Evolutionary conservation across 768 basidiomycete species (phyloP), one percentile per base, ranked within the genome.

Genomic region (Russula foetens): DNA sequence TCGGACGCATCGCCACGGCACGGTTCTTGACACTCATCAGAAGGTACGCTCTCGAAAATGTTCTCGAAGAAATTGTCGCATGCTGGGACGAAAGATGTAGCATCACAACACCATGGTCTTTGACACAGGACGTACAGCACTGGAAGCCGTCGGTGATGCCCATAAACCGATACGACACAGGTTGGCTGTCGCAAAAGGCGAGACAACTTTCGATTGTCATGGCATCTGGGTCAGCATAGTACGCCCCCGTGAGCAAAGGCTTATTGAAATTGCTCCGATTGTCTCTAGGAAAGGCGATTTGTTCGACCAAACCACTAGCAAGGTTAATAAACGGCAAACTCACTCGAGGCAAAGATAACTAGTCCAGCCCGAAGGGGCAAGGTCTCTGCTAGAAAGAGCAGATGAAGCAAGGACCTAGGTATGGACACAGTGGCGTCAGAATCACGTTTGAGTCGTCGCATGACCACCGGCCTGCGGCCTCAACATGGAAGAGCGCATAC

Each of bases 151-250:
- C 39, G 5, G 39, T 41, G 3, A 15, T 7, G 39, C 15, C 39
- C 39, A 17, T 17, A 12, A 41, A 15, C 15, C 39, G 39, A 41
- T 19, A 41, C 19, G 17, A 41, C 17, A 19, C 39, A 4, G 70
- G 65, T 56, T 75, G 70, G 24, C 72, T 53, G 35, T 75, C 72
- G 68, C 79, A 80, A 62, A 35, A 80, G 49, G 24, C 67, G 61
- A 79, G 67, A 63, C 80, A 81, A 7, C 69, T 67, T 64, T 77
- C 83, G 38, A 82, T 76, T 7, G 88, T 88, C 84, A 89, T 88
- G 24, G 70, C 72, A 8, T 72, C 74, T 19, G 76, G 70, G 65
- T 76, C 75, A 4, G 76, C 70, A 59, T 74, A 81, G 6, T 75
- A 71, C 1, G 80, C 72, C 12, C 76, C 80, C 4, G 73, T 71